phyloP scores from a whole-genome alignment of 2,329 filamentous ascomycete genomes.

The Penicillium sp. region DNA sequence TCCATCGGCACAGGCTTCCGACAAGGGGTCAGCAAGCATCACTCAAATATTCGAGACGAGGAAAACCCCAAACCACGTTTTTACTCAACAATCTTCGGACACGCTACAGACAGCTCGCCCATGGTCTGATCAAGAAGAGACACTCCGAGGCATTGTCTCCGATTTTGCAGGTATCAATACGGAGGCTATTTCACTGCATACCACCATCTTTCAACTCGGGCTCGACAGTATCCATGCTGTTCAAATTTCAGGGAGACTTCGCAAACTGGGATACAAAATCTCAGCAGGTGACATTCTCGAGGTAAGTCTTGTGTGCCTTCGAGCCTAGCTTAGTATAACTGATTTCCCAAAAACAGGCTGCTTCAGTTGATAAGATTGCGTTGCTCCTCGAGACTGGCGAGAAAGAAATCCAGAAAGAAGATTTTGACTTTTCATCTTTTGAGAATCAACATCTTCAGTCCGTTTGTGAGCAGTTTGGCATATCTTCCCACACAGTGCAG shows the following conservation, averaged over 20 bases:
- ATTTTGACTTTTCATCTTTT: conserved; percentile 55
- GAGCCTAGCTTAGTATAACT: conserved; percentile 1
- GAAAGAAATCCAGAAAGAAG: conserved; percentile 1
- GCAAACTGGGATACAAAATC: conserved; percentile 58
- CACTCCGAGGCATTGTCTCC: conserved; percentile 59
- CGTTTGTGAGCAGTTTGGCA: conserved; percentile 32
- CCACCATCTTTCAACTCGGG: conserved; percentile 83
- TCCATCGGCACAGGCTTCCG: conserved; percentile 31
- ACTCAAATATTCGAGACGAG: conserved; percentile 29
- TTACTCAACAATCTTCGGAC: neutral
- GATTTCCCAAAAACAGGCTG: conserved; percentile 28
- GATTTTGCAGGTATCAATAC: conserved; percentile 57
- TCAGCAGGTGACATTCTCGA: conserved; percentile 75
- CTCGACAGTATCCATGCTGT: conserved; percentile 86
- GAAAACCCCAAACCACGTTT: neutral
- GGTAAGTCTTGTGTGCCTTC: conserved; percentile 23
- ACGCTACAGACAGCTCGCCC: conserved; percentile 10
- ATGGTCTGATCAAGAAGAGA: conserved; percentile 56
- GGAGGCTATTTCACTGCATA: conserved; percentile 57
- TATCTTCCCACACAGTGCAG: conserved; percentile 49
- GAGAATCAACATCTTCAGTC: conserved; percentile 43
- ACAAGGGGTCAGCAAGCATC: conserved; percentile 25
- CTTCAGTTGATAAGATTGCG: conserved; percentile 38
- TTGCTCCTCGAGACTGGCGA: conserved; percentile 41
- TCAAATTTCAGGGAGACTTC: conserved; percentile 71